A percentile compares a stretch with the other conserved stretches of the same genome.
These are phyloP conservation scores for Boletus barrowsii DNA, from an alignment of 768 basidiomycete genomes.

Conservation along the genomic window DNA sequence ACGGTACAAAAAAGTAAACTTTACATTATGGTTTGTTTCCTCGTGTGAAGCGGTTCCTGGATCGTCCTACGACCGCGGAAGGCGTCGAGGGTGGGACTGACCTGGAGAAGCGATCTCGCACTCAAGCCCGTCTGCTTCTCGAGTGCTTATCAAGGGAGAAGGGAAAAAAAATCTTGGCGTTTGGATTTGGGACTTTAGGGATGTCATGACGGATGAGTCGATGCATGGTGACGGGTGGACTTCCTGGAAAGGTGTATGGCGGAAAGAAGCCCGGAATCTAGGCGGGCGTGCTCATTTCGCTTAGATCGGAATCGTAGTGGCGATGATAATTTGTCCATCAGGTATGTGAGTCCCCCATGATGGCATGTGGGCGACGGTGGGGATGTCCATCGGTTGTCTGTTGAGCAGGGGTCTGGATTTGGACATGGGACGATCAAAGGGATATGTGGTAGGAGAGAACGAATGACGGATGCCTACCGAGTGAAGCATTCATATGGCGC, in stretches of 20 bases:
- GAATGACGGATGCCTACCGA: too few relatives aligned
- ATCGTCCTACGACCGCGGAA: slow-evolving; percentile 34
- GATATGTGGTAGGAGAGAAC: not conserved
- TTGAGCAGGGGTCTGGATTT: not conserved
- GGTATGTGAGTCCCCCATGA: slow-evolving; percentile 5
- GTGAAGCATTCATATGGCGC: too few relatives aligned
- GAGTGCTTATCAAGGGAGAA: not conserved
- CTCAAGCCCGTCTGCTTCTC: not conserved
- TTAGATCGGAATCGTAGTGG: slow-evolving; percentile 29
- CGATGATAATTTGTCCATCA: slow-evolving; percentile 19
- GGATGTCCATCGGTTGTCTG: not conserved
- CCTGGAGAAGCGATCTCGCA: slow-evolving; percentile 1
- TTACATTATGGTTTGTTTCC: slow-evolving; percentile 21
- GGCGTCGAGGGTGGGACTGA: slow-evolving; percentile 4
- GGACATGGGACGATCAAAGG: not conserved
- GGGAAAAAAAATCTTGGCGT: not conserved
- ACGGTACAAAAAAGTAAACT: slow-evolving; percentile 20
- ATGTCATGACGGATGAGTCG: not conserved
- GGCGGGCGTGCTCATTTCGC: slow-evolving; percentile 27
- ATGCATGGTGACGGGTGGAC: not conserved
- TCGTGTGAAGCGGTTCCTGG: slow-evolving; percentile 25
- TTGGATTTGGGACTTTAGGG: not conserved
- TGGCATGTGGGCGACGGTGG: not conserved
- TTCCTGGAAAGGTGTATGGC: not conserved
- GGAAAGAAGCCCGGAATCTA: slow-evolving; percentile 9